A percentile compares a stretch with the other conserved stretches of the same genome.
phyloP scores from a whole-genome alignment of 306 rosid genomes.

The Acacia melanoxylon region DNA sequence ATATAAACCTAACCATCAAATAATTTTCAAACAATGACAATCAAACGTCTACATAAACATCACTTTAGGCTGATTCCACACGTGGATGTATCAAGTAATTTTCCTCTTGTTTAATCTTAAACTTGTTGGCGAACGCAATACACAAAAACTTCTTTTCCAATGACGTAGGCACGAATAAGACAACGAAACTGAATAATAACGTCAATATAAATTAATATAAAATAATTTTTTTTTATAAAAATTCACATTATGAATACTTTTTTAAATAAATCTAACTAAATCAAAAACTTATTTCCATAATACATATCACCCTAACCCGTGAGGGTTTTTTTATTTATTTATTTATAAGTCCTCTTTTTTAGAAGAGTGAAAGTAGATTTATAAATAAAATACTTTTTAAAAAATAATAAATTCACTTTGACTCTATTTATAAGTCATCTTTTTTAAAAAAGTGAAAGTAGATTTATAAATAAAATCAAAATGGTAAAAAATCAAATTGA shows the following conservation, averaged over 20 bases:
- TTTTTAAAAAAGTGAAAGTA: too few relatives aligned
- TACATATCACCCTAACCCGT: too few relatives aligned
- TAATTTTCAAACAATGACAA: not conserved
- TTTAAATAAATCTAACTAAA: too few relatives aligned
- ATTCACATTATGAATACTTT: not conserved
- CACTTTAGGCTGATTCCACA: not conserved
- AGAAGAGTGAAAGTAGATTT: too few relatives aligned
- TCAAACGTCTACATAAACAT: not conserved
- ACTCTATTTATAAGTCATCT: too few relatives aligned
- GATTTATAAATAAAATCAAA: too few relatives aligned
- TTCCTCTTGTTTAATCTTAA: not conserved
- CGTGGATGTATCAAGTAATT: not conserved
- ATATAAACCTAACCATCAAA: not conserved
- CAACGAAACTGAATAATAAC: not conserved
- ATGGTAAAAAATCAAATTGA: not conserved
- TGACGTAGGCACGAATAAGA: not conserved
- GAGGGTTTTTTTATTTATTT: too few relatives aligned
- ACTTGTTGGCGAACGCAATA: not conserved
- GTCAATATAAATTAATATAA: not conserved
- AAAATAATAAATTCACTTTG: too few relatives aligned
- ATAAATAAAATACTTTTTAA: too few relatives aligned
- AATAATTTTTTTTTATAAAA: too few relatives aligned
- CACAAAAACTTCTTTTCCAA: not conserved
- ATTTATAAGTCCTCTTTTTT: too few relatives aligned
- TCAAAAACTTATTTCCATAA: not conserved